A percentile compares a stretch with the other conserved stretches of the same genome.
These are phyloP conservation scores for Aspergillus arachidicola DNA, from an alignment of 2,329 filamentous ascomycete genomes.

Conservation along the genomic window DNA sequence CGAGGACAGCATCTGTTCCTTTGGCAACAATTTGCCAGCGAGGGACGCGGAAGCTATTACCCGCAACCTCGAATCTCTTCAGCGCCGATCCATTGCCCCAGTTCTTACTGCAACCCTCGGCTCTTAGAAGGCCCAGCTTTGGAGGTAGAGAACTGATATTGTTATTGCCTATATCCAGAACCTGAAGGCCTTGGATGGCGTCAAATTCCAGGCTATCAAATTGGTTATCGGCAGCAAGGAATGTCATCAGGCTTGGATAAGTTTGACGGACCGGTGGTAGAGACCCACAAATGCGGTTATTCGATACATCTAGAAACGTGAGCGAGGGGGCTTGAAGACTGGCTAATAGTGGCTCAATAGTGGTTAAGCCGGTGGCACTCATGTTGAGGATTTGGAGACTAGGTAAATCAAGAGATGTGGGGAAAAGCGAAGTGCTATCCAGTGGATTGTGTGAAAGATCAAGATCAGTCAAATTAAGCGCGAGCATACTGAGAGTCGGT, in stretches of 20 bases:
- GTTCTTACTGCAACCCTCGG: slow-evolving; percentile 45
- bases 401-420: slow-evolving; percentile 68
- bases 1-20: slow-evolving; percentile 80
- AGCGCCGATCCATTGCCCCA: slow-evolving; percentile 51
- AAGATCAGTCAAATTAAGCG: slow-evolving; percentile 69
- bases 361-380: slow-evolving; percentile 71
- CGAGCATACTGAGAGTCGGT: slow-evolving; percentile 68
- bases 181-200: slow-evolving; percentile 70
- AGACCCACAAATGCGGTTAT: slow-evolving; percentile 72
- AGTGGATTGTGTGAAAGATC: slow-evolving; percentile 77
- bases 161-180: slow-evolving; percentile 82
- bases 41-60: slow-evolving; percentile 86
- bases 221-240: slow-evolving; percentile 79
- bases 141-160: slow-evolving; percentile 81
- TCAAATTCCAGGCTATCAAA: slow-evolving; percentile 73
- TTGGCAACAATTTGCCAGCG: slow-evolving; percentile 81
- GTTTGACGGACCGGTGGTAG: slow-evolving; percentile 67
- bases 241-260: slow-evolving; percentile 70
- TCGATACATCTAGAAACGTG: slow-evolving; percentile 76
- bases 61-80: slow-evolving; percentile 74
- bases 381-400: slow-evolving; percentile 77
- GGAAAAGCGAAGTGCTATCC: slow-evolving; percentile 65
- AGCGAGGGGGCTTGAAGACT: slow-evolving; percentile 74
- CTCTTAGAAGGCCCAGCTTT: slow-evolving; percentile 74
- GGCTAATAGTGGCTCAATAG: slow-evolving; percentile 65